phyloP scores from a whole-genome alignment of 306 rosid genomes.

The Albizia julibrissin region DNA sequence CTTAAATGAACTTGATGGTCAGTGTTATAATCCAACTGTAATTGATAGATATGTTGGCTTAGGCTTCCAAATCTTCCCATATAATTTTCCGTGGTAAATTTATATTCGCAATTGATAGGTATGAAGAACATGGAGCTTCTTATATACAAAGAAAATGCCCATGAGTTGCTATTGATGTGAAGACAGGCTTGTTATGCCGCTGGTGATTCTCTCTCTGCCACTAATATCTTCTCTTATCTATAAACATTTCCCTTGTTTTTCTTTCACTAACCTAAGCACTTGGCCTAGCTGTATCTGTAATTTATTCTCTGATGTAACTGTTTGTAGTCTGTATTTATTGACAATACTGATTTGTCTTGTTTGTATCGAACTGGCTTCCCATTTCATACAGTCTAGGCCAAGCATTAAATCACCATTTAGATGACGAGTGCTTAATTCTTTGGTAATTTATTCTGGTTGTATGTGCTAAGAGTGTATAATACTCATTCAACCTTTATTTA shows the following conservation, averaged over 20 bases:
- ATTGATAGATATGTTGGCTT: slow-evolving; percentile 74
- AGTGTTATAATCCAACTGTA: slow-evolving; percentile 8
- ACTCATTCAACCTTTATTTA: neutral
- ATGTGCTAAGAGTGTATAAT: neutral
- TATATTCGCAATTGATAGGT: slow-evolving; percentile 52
- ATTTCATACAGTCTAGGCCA: slow-evolving; percentile 15
- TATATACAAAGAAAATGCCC: slow-evolving; percentile 96
- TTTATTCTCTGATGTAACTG: slow-evolving; percentile 29
- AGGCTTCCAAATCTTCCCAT: slow-evolving; percentile 37
- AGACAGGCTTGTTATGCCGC: slow-evolving; percentile 31
- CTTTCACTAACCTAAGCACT: slow-evolving; percentile 28
- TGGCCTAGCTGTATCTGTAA: slow-evolving; percentile 18
- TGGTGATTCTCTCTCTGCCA: slow-evolving; percentile 1
- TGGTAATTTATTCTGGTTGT: neutral
- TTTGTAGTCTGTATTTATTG: slow-evolving; percentile 29
- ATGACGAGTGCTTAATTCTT: neutral
- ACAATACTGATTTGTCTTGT: neutral
- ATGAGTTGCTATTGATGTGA: slow-evolving; percentile 31
- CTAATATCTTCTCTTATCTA: slow-evolving; percentile 7
- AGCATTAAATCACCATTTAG: neutral
- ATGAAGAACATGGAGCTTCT: slow-evolving; percentile 98
- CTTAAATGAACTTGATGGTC: neutral
- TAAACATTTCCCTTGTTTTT: slow-evolving; percentile 7
- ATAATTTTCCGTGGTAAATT: neutral
- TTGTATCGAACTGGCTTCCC: slow-evolving; percentile 14